Base-by-base conservation (phyloP, 2,329 filamentous ascomycete genomes). In the Sporothrix protearum region DNA sequence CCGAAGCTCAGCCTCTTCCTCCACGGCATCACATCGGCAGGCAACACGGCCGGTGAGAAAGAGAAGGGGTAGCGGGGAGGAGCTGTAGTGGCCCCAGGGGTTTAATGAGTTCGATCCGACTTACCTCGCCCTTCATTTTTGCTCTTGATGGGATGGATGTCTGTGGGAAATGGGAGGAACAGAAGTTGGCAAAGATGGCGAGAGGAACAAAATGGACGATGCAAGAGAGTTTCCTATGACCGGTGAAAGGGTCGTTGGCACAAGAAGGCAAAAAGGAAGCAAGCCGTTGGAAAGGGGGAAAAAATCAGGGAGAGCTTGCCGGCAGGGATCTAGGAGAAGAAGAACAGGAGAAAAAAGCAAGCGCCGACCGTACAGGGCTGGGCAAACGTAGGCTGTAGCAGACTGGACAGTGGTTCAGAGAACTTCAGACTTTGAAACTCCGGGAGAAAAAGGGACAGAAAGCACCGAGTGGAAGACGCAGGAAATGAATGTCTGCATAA, bases 121-220 rank as follows among this genome's bases (percentile, higher is more conserved):
- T 79, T 79, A 87, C 85, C 83, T 87, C 85, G 81, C 85, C 85
- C 83, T 86, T 87, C 85, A 87, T 87, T 78, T 75, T 85, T 80
- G 75, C 75, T 76, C 49, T 66, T 68, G 69, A 49, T 55, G 19
- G 16, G 33, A 49, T 55, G 19, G 12, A 47, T 63, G 19, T 30
- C 25, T 33, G 9, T n/a, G 63, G 22, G 19, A 25, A 47, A 2
- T 19, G 16, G 49, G 30, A 8, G 9, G 61, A n/a, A n/a, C n/a
- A 25, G 10, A 39, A 61, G 28, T 47, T 14, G 59, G 19, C 12
- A 42, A 55, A 57, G 42, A 67, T 42, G 55, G 47, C 19, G 69
- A 51, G 28, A 67, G 19, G 36, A 57, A 59, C 36, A 39, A 25
- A 39, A 22, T 33, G 30, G 47, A 45, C 28, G 55, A 61, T 51